phyloP scores from a whole-genome alignment of 148 eudicot species.

The Rhododendron simsii region DNA sequence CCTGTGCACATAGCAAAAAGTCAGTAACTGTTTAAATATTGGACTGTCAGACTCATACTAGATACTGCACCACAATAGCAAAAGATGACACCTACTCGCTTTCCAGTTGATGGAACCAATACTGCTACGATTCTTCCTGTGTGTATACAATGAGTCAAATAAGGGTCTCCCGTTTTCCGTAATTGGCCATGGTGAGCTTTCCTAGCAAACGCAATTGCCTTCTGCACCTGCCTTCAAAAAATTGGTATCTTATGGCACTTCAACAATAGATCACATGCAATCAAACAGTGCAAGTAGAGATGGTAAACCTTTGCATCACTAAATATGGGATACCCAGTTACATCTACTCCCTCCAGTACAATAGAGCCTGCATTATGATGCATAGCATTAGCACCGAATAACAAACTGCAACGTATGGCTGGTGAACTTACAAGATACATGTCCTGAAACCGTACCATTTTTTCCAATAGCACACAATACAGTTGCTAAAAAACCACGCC shows the following conservation, averaged over 20 bases:
- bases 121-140: slow-evolving; percentile 77
- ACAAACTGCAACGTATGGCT: background rate
- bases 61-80: background rate
- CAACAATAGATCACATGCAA: background rate
- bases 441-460: background rate
- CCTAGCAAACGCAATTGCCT: slow-evolving; percentile 82
- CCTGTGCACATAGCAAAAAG: slow-evolving; percentile 36
- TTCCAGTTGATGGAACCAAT: slow-evolving; percentile 71
- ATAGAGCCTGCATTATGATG: slow-evolving; percentile 52
- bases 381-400: background rate
- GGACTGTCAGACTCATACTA: background rate
- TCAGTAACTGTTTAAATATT: background rate
- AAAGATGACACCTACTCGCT: slow-evolving; percentile 43
- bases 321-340: slow-evolving; percentile 79
- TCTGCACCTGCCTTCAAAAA: slow-evolving; percentile 77
- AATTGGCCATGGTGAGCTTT: slow-evolving; percentile 84
- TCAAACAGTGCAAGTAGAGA: slow-evolving; percentile 24
- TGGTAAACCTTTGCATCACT: slow-evolving; percentile 60
- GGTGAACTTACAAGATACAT: background rate
- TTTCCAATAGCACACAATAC: background rate
- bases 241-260: slow-evolving; percentile 23
- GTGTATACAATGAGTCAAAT: slow-evolving; percentile 82
- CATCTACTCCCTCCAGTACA: slow-evolving; percentile 85
- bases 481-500: background rate
- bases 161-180: slow-evolving; percentile 82